Base-by-base conservation (phyloP, 345 rosid genomes). In the Moricandia moricandioides region DNA sequence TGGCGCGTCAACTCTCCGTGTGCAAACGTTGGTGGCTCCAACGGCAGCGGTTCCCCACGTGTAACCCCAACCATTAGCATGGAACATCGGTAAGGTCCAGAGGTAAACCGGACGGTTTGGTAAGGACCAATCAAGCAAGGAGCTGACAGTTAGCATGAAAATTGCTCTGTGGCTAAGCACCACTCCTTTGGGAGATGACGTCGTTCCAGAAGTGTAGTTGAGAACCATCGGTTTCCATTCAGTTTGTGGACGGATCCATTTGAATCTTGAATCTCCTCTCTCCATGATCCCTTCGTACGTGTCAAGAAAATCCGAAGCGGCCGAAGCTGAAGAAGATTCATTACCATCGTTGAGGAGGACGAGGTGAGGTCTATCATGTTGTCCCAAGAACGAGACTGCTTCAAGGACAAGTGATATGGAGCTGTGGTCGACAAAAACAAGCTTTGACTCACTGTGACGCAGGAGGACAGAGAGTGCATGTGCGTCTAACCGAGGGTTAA, bases 151-250 rank as follows among this genome's bases (percentile, higher is more conserved):
- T 34, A 69, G 71, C 21, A 83, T 64, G 74, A 82, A 87, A n/a
- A 78, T 75, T 2, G 88, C 89, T 67, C 93, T 79, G 62, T 88
- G 91, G 78, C 82, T 78, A 34, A 83, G 80, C 14, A 86, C 72
- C 10, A 88, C 93, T 11, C 91, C 93, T 72, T 87, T 88, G 29
- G 93, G 91, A 13, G 74, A 57, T 10, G 93, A 85, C 4, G 91
- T 87, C 39, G 93, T 88, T 51, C 93, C 87, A 0, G 93, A 88
- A 7, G 91, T 88, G 77, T 87, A 87, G 72, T 88, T 88, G n/a
- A 88, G 54, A 12, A 84, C 82, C 70, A 88, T 87, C 2, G 90
- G 89, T 3, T 88, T 81, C 91, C 88, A 88, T 8, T 85, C 93
- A 5, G 78, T 81, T 61, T 60, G 43, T 1, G 89, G 89, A 31